Evolutionary conservation across 1,284 basidiomycete species (phyloP).

Genomic region (Cryptococcus sp.): DNA sequence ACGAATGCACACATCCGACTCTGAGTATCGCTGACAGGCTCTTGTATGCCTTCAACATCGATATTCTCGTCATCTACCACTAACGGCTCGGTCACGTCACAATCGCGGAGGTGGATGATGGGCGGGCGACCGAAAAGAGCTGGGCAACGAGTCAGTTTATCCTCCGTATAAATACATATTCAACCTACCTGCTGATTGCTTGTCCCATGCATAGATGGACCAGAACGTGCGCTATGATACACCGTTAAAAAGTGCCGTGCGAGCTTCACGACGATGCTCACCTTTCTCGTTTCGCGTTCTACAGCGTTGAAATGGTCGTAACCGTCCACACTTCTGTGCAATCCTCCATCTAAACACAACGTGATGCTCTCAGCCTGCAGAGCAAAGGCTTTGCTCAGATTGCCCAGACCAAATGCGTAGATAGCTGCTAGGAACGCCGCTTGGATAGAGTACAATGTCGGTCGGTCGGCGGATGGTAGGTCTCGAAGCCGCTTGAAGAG

Average conservation of each 20-base stretch:
- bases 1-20: conserved; percentile 79
- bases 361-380: conserved; percentile 80
- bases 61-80: conserved; percentile 87
- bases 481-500: conserved; percentile 79
- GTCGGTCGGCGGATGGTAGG: conserved; percentile 79
- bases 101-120: conserved; percentile 78
- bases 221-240: conserved; percentile 72
- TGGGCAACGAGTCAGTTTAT: conserved; percentile 77
- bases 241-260: not conserved
- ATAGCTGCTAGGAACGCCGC: conserved; percentile 82
- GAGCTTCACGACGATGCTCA: conserved; percentile 15
- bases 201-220: conserved; percentile 92
- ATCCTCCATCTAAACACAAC: conserved; percentile 75
- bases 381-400: conserved; percentile 80
- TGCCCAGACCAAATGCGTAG: conserved; percentile 82
- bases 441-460: conserved; percentile 85
- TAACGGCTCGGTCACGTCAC: conserved; percentile 78
- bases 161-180: too few relatives aligned
- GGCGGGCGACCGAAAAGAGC: conserved; percentile 85
- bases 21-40: conserved; percentile 68
- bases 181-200: conserved; percentile 61
- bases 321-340: conserved; percentile 81
- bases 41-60: conserved; percentile 67
- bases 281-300: conserved; percentile 80
- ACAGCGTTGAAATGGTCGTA: conserved; percentile 85